phyloP scores from a whole-genome alignment of 2,329 filamentous ascomycete genomes.

The Fusarium graminum region DNA sequence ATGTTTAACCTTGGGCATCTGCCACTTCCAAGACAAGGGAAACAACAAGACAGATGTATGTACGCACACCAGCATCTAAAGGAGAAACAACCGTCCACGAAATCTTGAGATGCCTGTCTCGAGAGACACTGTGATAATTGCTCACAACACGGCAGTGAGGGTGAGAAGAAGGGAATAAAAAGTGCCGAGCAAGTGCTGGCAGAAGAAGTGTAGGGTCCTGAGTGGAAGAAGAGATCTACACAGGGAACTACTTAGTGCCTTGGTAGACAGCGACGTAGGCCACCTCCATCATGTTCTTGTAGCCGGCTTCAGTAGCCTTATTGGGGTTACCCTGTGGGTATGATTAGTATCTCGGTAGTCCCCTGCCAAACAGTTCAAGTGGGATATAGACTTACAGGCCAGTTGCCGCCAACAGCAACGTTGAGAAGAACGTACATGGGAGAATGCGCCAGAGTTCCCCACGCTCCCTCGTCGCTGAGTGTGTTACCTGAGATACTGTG shows the following conservation, averaged over 20 bases:
- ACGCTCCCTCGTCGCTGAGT: slow-evolving; percentile 58
- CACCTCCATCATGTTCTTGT: slow-evolving; percentile 58
- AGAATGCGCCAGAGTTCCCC: slow-evolving; percentile 59
- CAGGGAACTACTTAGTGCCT: slow-evolving; percentile 27
- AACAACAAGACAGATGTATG: slow-evolving; percentile 20
- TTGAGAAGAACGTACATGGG: slow-evolving; percentile 63
- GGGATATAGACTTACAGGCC: slow-evolving; percentile 52
- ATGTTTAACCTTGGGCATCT: slow-evolving; percentile 21
- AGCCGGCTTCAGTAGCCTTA: slow-evolving; percentile 53
- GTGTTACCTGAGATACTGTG: slow-evolving; percentile 58
- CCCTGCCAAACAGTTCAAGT: neutral
- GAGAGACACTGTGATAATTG: neutral
- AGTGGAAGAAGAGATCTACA: neutral
- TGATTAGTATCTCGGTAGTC: slow-evolving; percentile 13
- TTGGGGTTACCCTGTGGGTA: slow-evolving; percentile 52
- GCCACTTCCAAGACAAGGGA: slow-evolving; percentile 13
- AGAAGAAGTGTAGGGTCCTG: slow-evolving; percentile 12
- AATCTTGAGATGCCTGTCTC: slow-evolving; percentile 13
- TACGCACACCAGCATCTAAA: slow-evolving; percentile 5
- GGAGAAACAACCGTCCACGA: slow-evolving; percentile 6
- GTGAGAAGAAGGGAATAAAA: slow-evolving; percentile 15
- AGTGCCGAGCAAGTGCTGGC: neutral
- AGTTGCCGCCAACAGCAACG: slow-evolving; percentile 62
- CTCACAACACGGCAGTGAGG: neutral
- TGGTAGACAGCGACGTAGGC: slow-evolving; percentile 58